Evolutionary conservation across 164 flowering plant species (phyloP), one percentile per base, ranked within the genome.

Genomic region (Magnolia officinalis): DNA sequence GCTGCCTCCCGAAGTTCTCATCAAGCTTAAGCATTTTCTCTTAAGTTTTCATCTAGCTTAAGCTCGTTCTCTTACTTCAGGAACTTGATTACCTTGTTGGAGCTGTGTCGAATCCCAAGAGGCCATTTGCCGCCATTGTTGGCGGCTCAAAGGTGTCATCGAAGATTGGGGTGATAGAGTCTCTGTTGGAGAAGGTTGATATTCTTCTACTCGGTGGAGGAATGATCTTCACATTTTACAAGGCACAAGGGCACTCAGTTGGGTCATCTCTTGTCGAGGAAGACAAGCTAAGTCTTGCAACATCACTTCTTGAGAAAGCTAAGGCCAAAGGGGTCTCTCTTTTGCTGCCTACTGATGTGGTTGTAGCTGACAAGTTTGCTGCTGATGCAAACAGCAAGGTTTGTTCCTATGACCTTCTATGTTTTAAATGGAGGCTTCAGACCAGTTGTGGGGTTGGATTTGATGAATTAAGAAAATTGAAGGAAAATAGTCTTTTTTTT

Each of bases 11-110:
- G 45, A 37, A 37, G 45, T 37, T 37, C 45, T 37, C 45, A 37
- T 5, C 45, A 37, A 37, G 45, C 45, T 37, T 37, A 37, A 5
- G 45, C 45, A 37, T 37, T 3, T 37, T 55, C 18, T 55, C 61
- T 55, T 2, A 55, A 55, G 7, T 10, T 67, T 11, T 67, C 37
- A 13, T 67, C n/a, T 26, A 26, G 14, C 21, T 8, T 67, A 67
- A 58, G 23, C 37, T n/a, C 71, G 8, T n/a, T 58, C 20, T 66
- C 8, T 79, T 45, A 19, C 69, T 72, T 70, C 82, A 89, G 98
- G 98, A 93, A 81, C 92, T 93, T 75, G 96, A 93, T 73, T 93
- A 91, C 70, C 91, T 93, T 76, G 98, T 89, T 77, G 98, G 98
- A 74, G 98, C 98, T 74, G 92, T 93, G 23, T 23, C 93, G 59